Evolutionary conservation across 768 basidiomycete species (phyloP).

Genomic region (Termitomyces sp.): DNA sequence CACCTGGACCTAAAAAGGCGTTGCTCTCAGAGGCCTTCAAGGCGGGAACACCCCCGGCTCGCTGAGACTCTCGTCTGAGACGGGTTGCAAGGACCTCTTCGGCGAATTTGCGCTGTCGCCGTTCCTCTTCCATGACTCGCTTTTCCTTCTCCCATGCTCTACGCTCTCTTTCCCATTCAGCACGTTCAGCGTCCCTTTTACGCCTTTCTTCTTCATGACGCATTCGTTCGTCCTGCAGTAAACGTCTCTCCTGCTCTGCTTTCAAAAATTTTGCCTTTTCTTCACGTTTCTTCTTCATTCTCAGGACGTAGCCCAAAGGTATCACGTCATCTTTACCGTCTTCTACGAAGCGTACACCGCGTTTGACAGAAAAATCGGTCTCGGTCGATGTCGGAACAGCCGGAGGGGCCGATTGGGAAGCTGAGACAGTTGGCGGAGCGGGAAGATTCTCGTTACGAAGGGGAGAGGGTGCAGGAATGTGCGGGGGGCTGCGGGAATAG

Average conservation of each 20-base stretch:
- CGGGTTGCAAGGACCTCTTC: conserved; percentile 61
- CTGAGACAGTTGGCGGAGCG: conserved; percentile 6
- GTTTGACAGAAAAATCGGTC: conserved; percentile 28
- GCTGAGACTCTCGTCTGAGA: conserved; percentile 50
- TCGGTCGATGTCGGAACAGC: conserved; percentile 7
- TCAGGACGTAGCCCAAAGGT: conserved; percentile 65
- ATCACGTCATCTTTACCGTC: conserved; percentile 63
- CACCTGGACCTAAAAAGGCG: conserved; percentile 14
- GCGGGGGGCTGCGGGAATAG: conserved; percentile 24
- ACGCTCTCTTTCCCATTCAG: conserved; percentile 45
- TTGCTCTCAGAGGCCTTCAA: conserved; percentile 19
- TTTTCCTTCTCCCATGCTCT: conserved; percentile 41
- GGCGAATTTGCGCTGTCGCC: conserved; percentile 42
- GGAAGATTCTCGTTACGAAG: conserved; percentile 33
- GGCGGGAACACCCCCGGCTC: conserved; percentile 37
- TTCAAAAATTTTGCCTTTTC: conserved; percentile 65
- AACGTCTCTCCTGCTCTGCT: conserved; percentile 50
- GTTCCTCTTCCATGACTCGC: conserved; percentile 47
- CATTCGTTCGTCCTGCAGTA: conserved; percentile 40
- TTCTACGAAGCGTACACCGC: conserved; percentile 62
- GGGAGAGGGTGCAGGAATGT: conserved; percentile 43
- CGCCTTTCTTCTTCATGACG: conserved; percentile 37
- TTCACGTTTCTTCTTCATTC: conserved; percentile 66
- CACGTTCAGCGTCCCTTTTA: conserved; percentile 38
- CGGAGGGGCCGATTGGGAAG: conserved; percentile 7